Evolutionary conservation across 495 filamentous ascomycete species (phyloP).

Genomic region (Penicillium odoratum): DNA sequence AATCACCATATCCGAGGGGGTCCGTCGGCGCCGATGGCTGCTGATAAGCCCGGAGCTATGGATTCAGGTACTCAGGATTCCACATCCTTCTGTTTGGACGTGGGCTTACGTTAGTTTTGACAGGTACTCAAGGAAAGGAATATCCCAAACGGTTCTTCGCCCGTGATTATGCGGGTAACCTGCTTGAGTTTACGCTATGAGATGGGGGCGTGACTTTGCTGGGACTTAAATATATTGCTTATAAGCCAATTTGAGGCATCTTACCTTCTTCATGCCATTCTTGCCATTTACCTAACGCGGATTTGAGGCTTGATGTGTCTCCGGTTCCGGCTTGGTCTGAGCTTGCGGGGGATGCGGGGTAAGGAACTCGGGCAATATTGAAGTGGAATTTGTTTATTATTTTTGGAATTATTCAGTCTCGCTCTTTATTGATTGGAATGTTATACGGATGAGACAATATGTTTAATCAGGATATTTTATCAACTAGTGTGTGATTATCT

Average conservation of each 20-base stretch:
- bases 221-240: neutral
- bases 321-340: neutral
- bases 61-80: conserved; percentile 44
- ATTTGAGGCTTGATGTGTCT: neutral
- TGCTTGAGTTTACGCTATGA: conserved; percentile 60
- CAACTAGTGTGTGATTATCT: too few relatives aligned
- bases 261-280: neutral
- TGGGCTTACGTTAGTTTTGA: neutral
- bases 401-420: too few relatives aligned
- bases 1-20: conserved; percentile 52
- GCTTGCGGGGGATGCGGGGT: neutral
- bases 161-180: conserved; percentile 62
- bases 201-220: neutral
- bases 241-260: neutral
- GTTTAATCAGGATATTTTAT: too few relatives aligned
- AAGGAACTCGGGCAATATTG: neutral
- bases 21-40: conserved; percentile 49
- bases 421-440: too few relatives aligned
- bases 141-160: conserved; percentile 64
- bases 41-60: conserved; percentile 54
- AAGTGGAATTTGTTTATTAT: neutral
- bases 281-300: too few relatives aligned
- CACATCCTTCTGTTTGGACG: neutral
- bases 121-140: conserved; percentile 55
- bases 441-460: too few relatives aligned